Percentiles rank a stretch among this genome's conserved stretches.
Conservation (phyloP, 1,284 basidiomycete species). For the Cystobasidium pallidum region DNA sequence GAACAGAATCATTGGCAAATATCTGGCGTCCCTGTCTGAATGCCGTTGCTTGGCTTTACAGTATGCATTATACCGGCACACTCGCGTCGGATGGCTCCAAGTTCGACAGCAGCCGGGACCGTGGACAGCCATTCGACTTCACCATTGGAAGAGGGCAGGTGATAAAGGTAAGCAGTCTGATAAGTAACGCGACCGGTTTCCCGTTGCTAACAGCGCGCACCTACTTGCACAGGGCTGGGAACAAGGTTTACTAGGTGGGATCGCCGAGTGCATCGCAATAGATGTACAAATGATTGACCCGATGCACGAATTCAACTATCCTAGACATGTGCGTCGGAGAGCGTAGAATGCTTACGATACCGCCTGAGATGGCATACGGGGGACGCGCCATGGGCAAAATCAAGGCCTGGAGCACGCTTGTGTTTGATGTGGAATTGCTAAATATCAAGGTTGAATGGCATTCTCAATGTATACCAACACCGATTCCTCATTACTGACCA, state of each 20-base stretch:
- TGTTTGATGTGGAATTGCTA: slow-evolving; percentile 45
- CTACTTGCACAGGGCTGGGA: slow-evolving; percentile 54
- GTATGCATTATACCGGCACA: slow-evolving; percentile 60
- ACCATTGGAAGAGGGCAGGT: slow-evolving; percentile 58
- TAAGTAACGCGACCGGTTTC: neutral
- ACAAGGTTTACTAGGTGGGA: slow-evolving; percentile 56
- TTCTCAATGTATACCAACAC: neutral
- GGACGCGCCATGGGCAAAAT: slow-evolving; percentile 43
- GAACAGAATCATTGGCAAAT: no score
- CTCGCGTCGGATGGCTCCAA: slow-evolving; percentile 60
- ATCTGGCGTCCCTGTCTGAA: neutral
- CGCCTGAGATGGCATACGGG: slow-evolving; percentile 42
- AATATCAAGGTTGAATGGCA: slow-evolving; percentile 35
- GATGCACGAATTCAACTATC: neutral
- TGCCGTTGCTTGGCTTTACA: neutral
- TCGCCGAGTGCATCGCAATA: no score
- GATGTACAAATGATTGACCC: neutral
- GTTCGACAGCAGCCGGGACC: slow-evolving; percentile 62
- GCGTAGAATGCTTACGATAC: slow-evolving; percentile 32
- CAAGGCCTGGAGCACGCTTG: slow-evolving; percentile 34
- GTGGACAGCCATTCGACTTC: slow-evolving; percentile 61
- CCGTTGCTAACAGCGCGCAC: slow-evolving; percentile 46
- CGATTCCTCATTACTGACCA: neutral
- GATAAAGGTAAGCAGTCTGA: slow-evolving; percentile 53
- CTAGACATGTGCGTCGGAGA: slow-evolving; percentile 51